These are phyloP conservation scores for Coniochaeta hoffmannii DNA, from an alignment of 2,329 filamentous ascomycete genomes.

Conservation along the genomic window DNA sequence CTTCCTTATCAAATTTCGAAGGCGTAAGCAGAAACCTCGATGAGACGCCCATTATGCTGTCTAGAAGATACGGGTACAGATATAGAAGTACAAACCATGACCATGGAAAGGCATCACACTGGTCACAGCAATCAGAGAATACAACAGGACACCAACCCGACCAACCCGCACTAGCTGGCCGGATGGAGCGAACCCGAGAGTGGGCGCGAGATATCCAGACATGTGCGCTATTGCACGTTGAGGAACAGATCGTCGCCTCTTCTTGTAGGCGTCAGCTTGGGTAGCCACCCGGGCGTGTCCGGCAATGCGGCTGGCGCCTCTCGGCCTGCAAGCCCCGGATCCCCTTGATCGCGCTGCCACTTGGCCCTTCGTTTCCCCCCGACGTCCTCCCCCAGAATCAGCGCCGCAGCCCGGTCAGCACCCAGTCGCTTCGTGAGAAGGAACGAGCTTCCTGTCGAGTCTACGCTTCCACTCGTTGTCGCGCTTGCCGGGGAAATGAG, in stretches of 20 bases:
- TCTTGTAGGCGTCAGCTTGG: conserved; percentile 58
- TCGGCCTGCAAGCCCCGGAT: neutral
- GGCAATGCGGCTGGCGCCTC: conserved; percentile 22
- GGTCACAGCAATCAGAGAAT: neutral
- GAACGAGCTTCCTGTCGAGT: conserved; percentile 14
- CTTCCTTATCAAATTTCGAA: too few relatives aligned
- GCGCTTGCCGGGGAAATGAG: neutral
- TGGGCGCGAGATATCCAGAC: neutral
- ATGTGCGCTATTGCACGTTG: conserved; percentile 38
- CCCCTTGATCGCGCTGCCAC: conserved; percentile 14
- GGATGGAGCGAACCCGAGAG: neutral
- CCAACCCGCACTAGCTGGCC: neutral
- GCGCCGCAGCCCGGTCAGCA: conserved; percentile 37
- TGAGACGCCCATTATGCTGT: neutral
- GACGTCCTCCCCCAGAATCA: conserved; percentile 23
- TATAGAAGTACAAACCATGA: neutral
- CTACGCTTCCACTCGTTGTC: neutral
- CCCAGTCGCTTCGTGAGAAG: conserved; percentile 47
- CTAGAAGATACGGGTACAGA: neutral
- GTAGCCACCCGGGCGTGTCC: conserved; percentile 51
- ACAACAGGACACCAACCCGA: neutral
- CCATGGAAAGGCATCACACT: neutral
- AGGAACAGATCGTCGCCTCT: conserved; percentile 59
- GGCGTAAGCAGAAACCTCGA: neutral
- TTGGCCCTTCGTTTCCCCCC: conserved; percentile 14